Conservation (phyloP, 495 filamentous ascomycete species). For the Acidomyces sp. region DNA sequence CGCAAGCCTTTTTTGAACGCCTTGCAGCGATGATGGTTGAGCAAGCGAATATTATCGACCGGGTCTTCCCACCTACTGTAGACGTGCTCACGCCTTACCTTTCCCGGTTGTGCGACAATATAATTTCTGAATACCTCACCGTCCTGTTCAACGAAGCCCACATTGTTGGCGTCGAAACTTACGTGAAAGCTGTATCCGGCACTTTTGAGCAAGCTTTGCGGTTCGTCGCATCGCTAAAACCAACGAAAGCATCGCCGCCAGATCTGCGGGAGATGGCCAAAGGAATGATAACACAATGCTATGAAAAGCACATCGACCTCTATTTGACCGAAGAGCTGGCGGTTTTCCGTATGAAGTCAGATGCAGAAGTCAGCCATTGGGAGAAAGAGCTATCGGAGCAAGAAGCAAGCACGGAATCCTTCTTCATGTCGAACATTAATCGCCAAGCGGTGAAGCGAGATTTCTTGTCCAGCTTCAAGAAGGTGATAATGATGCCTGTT, state of each 20-base stretch:
- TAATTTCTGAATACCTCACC: conserved; percentile 76
- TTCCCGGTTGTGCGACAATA: conserved; percentile 68
- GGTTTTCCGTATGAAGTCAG: conserved; percentile 62
- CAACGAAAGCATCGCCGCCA: conserved; percentile 45
- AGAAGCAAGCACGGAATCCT: conserved; percentile 80
- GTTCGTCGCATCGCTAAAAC: conserved; percentile 54
- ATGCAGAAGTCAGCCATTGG: conserved; percentile 68
- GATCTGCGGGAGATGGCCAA: conserved; percentile 44
- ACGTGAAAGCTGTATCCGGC: conserved; percentile 73
- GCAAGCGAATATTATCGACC: conserved; percentile 67
- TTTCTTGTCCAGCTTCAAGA: conserved; percentile 92
- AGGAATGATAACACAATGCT: conserved; percentile 52
- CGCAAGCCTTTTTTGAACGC: conserved; percentile 64
- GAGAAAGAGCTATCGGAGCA: conserved; percentile 83
- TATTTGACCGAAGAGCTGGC: conserved; percentile 90
- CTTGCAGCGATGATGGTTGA: conserved; percentile 66
- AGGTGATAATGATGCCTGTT: conserved; percentile 97
- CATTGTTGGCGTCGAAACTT: conserved; percentile 57
- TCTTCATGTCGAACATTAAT: conserved; percentile 88
- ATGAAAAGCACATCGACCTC: conserved; percentile 83
- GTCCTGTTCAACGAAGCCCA: conserved; percentile 84
- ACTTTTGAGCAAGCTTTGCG: conserved; percentile 74
- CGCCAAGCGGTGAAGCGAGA: conserved; percentile 91
- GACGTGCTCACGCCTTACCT: conserved; percentile 66
- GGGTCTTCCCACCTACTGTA: conserved; percentile 66